Conservation (phyloP, 169 alveolate species). For the Plasmodium gonderi region DNA sequence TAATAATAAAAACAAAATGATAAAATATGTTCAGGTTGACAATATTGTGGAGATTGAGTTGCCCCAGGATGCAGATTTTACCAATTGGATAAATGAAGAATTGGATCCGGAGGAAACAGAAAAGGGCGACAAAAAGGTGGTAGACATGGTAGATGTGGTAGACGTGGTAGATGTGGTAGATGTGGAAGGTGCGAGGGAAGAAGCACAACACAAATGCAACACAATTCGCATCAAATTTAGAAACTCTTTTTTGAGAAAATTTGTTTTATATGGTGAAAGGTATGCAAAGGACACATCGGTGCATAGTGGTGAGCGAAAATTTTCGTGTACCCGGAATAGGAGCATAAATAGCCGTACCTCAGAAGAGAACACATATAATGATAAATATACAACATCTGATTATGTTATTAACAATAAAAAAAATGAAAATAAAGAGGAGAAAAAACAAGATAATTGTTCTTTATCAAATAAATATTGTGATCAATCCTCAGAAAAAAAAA, state of each 20-base stretch:
- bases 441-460: neutral
- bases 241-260: slow-evolving; percentile 4
- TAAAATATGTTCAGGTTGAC: slow-evolving; percentile 5
- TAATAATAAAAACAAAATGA: neutral
- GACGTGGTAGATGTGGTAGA: neutral
- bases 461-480: neutral
- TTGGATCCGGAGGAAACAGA: neutral
- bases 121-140: neutral
- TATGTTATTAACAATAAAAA: neutral
- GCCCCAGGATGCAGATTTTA: slow-evolving; percentile 22
- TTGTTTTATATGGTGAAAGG: slow-evolving; percentile 7
- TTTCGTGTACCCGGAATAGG: neutral
- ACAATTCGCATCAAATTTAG: slow-evolving; percentile 11
- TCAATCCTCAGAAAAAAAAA: neutral
- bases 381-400: neutral
- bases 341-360: neutral
- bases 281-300: neutral
- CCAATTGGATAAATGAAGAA: slow-evolving; percentile 8
- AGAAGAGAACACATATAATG: neutral
- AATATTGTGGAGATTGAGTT: neutral
- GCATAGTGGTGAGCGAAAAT: neutral
- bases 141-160: neutral
- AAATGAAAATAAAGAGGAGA: neutral
- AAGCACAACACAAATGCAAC: neutral
- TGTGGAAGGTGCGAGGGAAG: slow-evolving; percentile 1